Evolutionary conservation across 441 rosid species (phyloP).

Genomic region (Bocquillonia castaneifolia): DNA sequence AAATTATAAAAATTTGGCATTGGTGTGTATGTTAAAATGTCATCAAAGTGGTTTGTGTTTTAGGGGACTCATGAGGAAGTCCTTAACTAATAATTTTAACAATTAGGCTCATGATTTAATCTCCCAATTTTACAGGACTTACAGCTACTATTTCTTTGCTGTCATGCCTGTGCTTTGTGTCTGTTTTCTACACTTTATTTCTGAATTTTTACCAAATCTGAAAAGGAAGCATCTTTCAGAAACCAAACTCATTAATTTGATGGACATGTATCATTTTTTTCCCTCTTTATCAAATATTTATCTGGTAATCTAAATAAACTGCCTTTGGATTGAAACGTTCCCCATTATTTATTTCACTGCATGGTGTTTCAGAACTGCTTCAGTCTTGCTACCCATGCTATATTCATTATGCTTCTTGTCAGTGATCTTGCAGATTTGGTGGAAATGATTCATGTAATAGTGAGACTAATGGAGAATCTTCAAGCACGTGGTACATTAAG

Average conservation of each 20-base stretch:
- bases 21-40: background rate
- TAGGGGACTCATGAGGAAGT: background rate
- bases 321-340: background rate
- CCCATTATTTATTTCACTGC: background rate
- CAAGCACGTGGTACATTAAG: constrained; percentile 88
- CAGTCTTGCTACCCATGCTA: constrained; percentile 20
- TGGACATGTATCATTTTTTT: background rate
- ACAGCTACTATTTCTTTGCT: background rate
- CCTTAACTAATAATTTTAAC: background rate
- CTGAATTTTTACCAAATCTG: background rate
- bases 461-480: constrained; percentile 82
- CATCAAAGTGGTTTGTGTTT: background rate
- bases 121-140: background rate
- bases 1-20: background rate
- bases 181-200: background rate
- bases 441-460: constrained; percentile 61
- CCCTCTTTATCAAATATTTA: background rate
- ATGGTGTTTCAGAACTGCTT: background rate
- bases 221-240: background rate
- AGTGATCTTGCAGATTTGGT: constrained; percentile 97
- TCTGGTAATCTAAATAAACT: background rate
- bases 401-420: constrained; percentile 34
- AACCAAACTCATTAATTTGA: background rate
- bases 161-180: background rate
- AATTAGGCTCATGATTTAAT: background rate